A percentile compares a stretch with the other conserved stretches of the same genome.
phyloP scores from a whole-genome alignment of 257 asterid genomes.

The Solanum peruvianum region DNA sequence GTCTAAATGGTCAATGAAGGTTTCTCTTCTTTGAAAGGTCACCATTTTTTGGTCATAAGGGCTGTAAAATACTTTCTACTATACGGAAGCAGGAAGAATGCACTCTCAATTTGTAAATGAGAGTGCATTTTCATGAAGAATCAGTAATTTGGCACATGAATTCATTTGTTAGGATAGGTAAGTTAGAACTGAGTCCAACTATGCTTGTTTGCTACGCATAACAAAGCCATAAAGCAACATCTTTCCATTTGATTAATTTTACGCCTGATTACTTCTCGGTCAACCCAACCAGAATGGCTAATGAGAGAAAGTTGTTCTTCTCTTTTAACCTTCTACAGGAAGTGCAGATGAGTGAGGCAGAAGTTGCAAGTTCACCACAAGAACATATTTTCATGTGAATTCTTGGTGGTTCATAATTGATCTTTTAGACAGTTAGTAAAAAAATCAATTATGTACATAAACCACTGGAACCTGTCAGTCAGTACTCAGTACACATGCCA shows the following conservation, averaged over 20 bases:
- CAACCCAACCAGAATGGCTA: background rate
- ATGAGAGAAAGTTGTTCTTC: background rate
- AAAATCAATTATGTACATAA: background rate
- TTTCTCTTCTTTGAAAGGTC: background rate
- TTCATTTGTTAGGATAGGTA: background rate
- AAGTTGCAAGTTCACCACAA: background rate
- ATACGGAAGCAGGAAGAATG: background rate
- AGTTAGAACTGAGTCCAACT: background rate
- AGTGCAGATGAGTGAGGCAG: background rate
- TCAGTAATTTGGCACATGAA: background rate
- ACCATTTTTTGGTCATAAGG: background rate
- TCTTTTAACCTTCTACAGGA: background rate
- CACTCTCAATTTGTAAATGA: background rate
- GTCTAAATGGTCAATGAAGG: background rate
- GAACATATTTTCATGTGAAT: background rate
- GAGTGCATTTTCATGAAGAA: background rate
- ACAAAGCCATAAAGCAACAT: background rate
- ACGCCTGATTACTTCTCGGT: background rate
- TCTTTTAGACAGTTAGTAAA: background rate
- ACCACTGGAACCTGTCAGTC: background rate
- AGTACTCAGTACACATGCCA: background rate
- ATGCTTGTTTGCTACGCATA: background rate
- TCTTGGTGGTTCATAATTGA: background rate
- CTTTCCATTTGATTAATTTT: background rate
- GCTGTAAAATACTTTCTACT: background rate